A percentile compares a stretch with the other conserved stretches of the same genome.
Conservation (phyloP, 139 green algal species). For the Chlorella vulgaris region DNA sequence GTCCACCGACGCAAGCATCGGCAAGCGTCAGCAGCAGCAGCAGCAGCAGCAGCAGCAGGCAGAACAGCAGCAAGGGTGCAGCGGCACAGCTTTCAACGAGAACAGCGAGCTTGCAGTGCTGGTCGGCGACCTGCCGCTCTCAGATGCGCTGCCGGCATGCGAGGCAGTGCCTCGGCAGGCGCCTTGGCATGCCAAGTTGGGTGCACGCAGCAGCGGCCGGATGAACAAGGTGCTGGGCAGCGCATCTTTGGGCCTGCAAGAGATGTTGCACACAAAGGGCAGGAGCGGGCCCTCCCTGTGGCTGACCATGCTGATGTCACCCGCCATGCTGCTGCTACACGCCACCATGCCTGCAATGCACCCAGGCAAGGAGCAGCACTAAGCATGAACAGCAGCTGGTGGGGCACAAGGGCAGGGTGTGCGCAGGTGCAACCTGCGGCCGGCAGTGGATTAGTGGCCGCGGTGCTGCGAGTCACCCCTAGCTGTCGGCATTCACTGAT, state of each 20-base stretch:
- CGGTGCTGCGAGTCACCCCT: too few relatives aligned
- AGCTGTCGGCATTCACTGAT: too few relatives aligned
- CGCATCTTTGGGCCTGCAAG: background rate
- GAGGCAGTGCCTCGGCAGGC: background rate
- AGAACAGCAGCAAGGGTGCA: background rate
- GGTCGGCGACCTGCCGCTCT: background rate
- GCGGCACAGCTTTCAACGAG: background rate
- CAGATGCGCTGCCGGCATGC: background rate
- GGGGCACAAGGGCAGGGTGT: background rate
- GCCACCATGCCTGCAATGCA: constrained; percentile 51
- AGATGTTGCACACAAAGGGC: constrained; percentile 30
- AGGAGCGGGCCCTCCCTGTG: constrained; percentile 13
- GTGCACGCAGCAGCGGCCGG: background rate
- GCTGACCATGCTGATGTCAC: constrained; percentile 16
- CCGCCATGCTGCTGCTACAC: constrained; percentile 48
- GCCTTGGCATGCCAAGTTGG: background rate
- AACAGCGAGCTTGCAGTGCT: background rate
- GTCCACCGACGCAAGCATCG: background rate
- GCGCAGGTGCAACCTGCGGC: background rate
- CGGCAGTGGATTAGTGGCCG: too few relatives aligned
- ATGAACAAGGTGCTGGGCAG: background rate
- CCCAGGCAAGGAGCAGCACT: constrained; percentile 10
- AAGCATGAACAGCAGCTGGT: background rate
- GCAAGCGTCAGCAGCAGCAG: background rate
- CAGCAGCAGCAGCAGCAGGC: constrained; percentile 10